These are phyloP conservation scores for Ceratocystis albifundus DNA, from an alignment of 2,329 filamentous ascomycete genomes.

Conservation along the genomic window DNA sequence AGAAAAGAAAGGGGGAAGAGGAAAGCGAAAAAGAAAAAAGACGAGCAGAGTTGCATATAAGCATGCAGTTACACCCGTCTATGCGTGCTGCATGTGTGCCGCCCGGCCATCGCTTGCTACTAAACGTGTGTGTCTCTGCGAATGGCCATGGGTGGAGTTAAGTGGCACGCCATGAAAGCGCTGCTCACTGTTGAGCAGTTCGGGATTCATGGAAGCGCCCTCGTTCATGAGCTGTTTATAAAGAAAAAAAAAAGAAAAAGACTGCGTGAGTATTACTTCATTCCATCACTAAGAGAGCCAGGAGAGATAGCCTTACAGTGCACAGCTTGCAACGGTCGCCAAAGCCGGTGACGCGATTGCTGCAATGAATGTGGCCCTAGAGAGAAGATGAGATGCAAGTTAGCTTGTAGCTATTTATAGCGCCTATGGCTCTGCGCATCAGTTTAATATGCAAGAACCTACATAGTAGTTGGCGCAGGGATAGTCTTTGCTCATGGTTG, in stretches of 20 bases:
- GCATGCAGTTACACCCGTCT: background rate
- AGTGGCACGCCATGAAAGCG: conserved; percentile 13
- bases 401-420: background rate
- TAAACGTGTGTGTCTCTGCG: background rate
- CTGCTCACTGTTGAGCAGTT: conserved; percentile 14
- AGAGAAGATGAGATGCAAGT: background rate
- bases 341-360: conserved; percentile 28
- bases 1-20: background rate
- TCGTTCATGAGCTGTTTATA: conserved; percentile 13
- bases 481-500: conserved; percentile 26
- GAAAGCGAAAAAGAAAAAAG: background rate
- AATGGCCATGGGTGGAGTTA: background rate
- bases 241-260: too few relatives aligned
- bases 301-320: conserved; percentile 24
- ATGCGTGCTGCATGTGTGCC: conserved; percentile 8
- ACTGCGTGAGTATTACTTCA: too few relatives aligned
- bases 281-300: too few relatives aligned
- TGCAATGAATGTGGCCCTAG: conserved; percentile 29
- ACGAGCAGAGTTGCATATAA: background rate
- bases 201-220: conserved; percentile 17
- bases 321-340: conserved; percentile 29
- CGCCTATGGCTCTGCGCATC: background rate
- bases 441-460: conserved; percentile 11
- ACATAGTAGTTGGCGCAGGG: conserved; percentile 32
- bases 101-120: conserved; percentile 1